Evolutionary conservation across 2,329 filamentous ascomycete species (phyloP), one percentile per base, ranked within the genome.

Genomic region (Pyricularia sp.): DNA sequence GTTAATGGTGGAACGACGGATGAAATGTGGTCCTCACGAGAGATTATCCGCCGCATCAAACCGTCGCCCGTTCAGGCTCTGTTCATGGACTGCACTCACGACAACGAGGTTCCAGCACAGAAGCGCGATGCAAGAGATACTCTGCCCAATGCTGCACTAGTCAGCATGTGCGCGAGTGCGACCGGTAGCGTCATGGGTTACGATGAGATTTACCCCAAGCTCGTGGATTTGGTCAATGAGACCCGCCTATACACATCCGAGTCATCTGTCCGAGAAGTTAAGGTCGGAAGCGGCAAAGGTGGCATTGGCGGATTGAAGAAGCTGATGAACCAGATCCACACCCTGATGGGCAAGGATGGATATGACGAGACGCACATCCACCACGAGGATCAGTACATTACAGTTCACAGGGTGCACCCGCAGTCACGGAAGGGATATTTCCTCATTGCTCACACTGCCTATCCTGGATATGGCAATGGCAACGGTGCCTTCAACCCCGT

Each of bases 71-170:
- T 98, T 0, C 94, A 97, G 72, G 95, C 94, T 0, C 82, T 99
- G 0, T 97, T 99, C 79, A 98, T 98, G 93, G 96, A 99, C 77
- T 99, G 96, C 79, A 99, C 96, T 0, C 95, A 99, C 78, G 95
- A 99, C 80, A 99, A 99, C 74, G 94, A 99, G 80, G 91, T 93
- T 2, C 95, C 95, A 0, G 92, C 94, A 0, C 94, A 99, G 79
- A 97, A 97, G 79, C 87, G 96, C 59, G 94, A 97, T 77, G 94
- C 94, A 67, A 88, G 93, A 70, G 96, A 99, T 77, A 98, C 95
- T 0, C 84, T 99, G 11, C 92, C 96, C 9, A 98, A 96, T 75
- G 94, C 94, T 66, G 95, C 95, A 5, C 84, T 99, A 4, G 94
- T 98, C 55, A 91, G 90, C 76, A 97, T 99, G 94, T 99, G 96